Conservation (phyloP, 495 filamentous ascomycete genomes). For the Hypoxylon lienhwacheense region DNA sequence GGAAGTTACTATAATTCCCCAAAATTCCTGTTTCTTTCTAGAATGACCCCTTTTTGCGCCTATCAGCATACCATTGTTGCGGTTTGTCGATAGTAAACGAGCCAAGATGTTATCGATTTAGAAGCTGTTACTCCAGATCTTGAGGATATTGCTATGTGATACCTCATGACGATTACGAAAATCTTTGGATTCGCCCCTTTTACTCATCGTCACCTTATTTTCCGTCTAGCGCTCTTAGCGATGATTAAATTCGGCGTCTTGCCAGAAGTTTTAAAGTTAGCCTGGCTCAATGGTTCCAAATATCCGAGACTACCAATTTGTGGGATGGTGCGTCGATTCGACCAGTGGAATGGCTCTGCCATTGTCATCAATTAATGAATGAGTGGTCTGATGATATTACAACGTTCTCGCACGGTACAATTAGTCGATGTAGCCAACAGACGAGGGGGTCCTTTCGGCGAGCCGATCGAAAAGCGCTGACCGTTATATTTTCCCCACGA, state of each 20-base stretch:
- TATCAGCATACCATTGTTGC: not conserved
- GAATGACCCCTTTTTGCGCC: not conserved
- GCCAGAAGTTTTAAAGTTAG: conserved; percentile 23
- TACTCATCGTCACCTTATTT: conserved; percentile 19
- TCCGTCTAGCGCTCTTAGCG: conserved; percentile 29
- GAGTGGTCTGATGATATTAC: conserved; percentile 31
- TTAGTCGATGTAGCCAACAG: conserved; percentile 18
- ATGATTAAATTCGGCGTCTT: conserved; percentile 30
- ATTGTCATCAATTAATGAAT: conserved; percentile 32
- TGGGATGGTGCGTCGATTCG: conserved; percentile 28
- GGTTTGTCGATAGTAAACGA: not conserved
- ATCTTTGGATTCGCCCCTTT: conserved; percentile 9
- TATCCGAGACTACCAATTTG: conserved; percentile 35
- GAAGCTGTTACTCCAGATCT: conserved; percentile 5
- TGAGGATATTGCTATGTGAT: conserved; percentile 11
- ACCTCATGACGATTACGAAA: conserved; percentile 13
- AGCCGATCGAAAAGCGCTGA: conserved; percentile 29
- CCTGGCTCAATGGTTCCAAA: conserved; percentile 30
- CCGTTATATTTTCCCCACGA: conserved; percentile 25
- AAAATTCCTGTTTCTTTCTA: not conserved
- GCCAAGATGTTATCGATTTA: conserved; percentile 19
- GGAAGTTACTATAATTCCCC: not conserved
- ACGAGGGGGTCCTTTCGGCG: conserved; percentile 23
- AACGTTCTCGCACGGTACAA: conserved; percentile 33
- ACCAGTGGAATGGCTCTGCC: conserved; percentile 23